phyloP scores from a whole-genome alignment of 768 basidiomycete genomes.

The Psilocybe azurescens region DNA sequence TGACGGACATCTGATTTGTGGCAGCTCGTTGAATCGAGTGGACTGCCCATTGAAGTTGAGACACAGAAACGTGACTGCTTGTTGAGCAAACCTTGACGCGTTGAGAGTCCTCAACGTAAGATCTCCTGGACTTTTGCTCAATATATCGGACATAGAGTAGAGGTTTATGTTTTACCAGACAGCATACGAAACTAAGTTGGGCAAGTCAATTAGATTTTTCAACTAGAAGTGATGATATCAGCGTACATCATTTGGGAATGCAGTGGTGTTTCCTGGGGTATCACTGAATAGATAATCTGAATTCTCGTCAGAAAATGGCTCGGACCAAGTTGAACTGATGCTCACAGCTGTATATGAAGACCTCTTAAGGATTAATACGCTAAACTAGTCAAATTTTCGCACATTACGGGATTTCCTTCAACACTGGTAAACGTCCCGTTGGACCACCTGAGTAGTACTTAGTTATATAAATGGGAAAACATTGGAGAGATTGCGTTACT shows the following conservation, averaged over 20 bases:
- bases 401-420: slow-evolving; percentile 42
- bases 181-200: slow-evolving; percentile 42
- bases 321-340: background rate
- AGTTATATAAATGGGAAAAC: background rate
- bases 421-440: slow-evolving; percentile 44
- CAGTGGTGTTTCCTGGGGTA: slow-evolving; percentile 36
- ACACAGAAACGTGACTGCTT: slow-evolving; percentile 44
- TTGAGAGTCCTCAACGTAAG: slow-evolving; percentile 38
- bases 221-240: background rate
- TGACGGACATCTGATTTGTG: slow-evolving; percentile 36
- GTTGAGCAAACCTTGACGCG: slow-evolving; percentile 37
- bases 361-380: background rate
- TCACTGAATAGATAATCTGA: slow-evolving; percentile 42
- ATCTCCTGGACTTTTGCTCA: slow-evolving; percentile 26
- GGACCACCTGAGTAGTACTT: slow-evolving; percentile 29
- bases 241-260: slow-evolving; percentile 46
- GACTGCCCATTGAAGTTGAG: slow-evolving; percentile 42
- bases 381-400: slow-evolving; percentile 3
- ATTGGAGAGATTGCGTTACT: slow-evolving; percentile 25
- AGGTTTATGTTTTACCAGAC: slow-evolving; percentile 29
- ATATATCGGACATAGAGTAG: background rate
- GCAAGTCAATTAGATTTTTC: background rate
- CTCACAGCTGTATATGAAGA: background rate
- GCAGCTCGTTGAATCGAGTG: slow-evolving; percentile 34
- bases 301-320: background rate